Evolutionary conservation across 73 alveolate species (phyloP), one percentile per base, ranked within the genome.

Genomic region (Uronychia binucleata): DNA sequence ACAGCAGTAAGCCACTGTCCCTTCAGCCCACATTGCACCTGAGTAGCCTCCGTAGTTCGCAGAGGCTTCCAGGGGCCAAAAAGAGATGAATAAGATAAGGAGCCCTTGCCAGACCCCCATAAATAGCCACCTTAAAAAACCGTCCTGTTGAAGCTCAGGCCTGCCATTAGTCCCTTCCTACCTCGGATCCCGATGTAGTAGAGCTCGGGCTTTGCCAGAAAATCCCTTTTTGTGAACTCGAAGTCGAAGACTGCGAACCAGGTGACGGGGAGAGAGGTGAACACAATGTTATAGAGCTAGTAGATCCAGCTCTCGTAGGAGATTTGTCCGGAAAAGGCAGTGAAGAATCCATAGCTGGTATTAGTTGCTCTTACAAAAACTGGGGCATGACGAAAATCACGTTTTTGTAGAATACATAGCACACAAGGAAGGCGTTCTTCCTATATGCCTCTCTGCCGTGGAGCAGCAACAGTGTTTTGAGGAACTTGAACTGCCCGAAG

Each of bases 381-480:
- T 86, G 80, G 26, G 88, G 78, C 81, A 77, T 29, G 26, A 84
- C 87, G 33, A 60, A 85, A 34, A 90, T 86, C 31, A 98, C 92
- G 90, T 98, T 98, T 94, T 97, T 97, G 86, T 96, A 97, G 87
- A 96, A 97, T 90, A 94, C 94, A 85, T 92, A 97, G 59, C 95
- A 93, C 1, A 97, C 95, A 81, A 97, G 78, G 77, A 88, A 92
- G 34, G 98, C 57, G 88, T 97, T 97, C 86, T 94, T 96, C 77
- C 99, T 88, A 88, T 95, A 96, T 57, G 98, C 96, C 93, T 97
- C 99, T 82, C 99, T 94, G 0, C 99, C 99, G 91, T 96, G 96
- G 79, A 79, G 85, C 74, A 93, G 90, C 75, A 93, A 82, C 74
- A 93, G 74, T 80, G 84, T 90, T 81, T 93, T 86, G 57, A 93